These are phyloP conservation scores for Candida michaelii DNA, from an alignment of 805 yeast genomes.

Conservation along the genomic window DNA sequence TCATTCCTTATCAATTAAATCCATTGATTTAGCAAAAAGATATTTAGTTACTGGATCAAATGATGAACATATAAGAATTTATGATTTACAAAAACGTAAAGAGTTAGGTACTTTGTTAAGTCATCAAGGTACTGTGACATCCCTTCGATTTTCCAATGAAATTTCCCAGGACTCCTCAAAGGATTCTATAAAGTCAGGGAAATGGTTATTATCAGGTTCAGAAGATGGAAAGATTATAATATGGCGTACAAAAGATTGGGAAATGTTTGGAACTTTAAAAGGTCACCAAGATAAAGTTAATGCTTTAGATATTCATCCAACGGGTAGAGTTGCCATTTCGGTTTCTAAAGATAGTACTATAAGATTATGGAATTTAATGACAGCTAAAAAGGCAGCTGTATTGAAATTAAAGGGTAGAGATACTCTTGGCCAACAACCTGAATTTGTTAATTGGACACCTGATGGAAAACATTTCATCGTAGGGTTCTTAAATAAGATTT, in stretches of 20 bases:
- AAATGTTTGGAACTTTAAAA: slow-evolving; percentile 78
- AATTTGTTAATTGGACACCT: slow-evolving; percentile 64
- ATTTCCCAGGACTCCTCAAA: slow-evolving; percentile 15
- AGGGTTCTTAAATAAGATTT: slow-evolving; percentile 64
- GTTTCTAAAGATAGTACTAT: slow-evolving; percentile 84
- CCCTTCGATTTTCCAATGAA: slow-evolving; percentile 67
- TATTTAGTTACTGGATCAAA: slow-evolving; percentile 92
- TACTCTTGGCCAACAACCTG: slow-evolving; percentile 64
- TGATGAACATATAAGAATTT: slow-evolving; percentile 92
- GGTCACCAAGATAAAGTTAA: slow-evolving; percentile 85
- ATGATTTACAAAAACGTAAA: slow-evolving; percentile 89
- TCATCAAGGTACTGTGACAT: slow-evolving; percentile 86
- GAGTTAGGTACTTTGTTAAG: slow-evolving; percentile 88
- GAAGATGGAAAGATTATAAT: slow-evolving; percentile 87
- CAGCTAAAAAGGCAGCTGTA: slow-evolving; percentile 87
- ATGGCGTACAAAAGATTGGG: slow-evolving; percentile 99
- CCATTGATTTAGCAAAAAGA: slow-evolving; percentile 78
- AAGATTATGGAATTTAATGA: slow-evolving; percentile 94
- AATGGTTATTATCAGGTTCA: slow-evolving; percentile 88
- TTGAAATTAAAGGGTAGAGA: slow-evolving; percentile 71
- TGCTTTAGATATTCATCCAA: slow-evolving; percentile 86
- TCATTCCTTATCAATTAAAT: slow-evolving; percentile 82
- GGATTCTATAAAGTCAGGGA: slow-evolving; percentile 50
- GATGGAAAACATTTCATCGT: slow-evolving; percentile 74
- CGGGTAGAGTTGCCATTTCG: slow-evolving; percentile 86